Conservation (phyloP, 495 filamentous ascomycete species). For the Xylaria bambusicola region DNA sequence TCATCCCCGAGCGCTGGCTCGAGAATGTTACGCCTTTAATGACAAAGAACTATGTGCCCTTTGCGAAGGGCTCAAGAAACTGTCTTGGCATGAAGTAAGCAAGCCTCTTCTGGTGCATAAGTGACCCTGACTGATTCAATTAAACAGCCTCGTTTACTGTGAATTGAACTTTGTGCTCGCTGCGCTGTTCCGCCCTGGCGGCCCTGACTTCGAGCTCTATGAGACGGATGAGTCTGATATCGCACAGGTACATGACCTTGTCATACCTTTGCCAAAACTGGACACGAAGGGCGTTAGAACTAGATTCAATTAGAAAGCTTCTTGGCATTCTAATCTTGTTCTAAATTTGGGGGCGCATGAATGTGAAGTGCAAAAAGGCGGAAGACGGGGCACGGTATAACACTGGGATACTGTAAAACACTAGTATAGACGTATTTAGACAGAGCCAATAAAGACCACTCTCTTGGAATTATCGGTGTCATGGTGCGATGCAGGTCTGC, state of each 20-base stretch:
- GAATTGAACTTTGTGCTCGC: conserved; percentile 42
- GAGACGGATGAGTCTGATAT: conserved; percentile 36
- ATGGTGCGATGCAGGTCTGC: too few relatives aligned
- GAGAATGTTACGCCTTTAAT: conserved; percentile 31
- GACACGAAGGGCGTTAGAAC: background rate
- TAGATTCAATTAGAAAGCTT: too few relatives aligned
- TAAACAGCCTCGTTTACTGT: conserved; percentile 28
- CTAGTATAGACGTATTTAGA: too few relatives aligned
- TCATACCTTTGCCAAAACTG: conserved; percentile 24
- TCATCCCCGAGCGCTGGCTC: conserved; percentile 47
- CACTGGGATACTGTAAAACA: too few relatives aligned
- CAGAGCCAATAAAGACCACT: too few relatives aligned
- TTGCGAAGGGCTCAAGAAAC: conserved; percentile 23
- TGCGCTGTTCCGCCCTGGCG: conserved; percentile 29
- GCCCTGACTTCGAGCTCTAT: conserved; percentile 32
- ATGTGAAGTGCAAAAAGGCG: too few relatives aligned
- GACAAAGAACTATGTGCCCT: conserved; percentile 21
- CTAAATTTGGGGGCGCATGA: too few relatives aligned
- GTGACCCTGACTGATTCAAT: conserved; percentile 31
- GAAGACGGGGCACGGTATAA: too few relatives aligned
- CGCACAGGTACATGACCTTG: conserved; percentile 27
- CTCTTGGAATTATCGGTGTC: too few relatives aligned
- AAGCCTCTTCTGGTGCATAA: background rate
- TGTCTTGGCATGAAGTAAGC: conserved; percentile 30
- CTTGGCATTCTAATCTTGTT: too few relatives aligned